These are phyloP conservation scores for Wickerhamiella brachini DNA, from an alignment of 805 yeast genomes.

Conservation along the genomic window DNA sequence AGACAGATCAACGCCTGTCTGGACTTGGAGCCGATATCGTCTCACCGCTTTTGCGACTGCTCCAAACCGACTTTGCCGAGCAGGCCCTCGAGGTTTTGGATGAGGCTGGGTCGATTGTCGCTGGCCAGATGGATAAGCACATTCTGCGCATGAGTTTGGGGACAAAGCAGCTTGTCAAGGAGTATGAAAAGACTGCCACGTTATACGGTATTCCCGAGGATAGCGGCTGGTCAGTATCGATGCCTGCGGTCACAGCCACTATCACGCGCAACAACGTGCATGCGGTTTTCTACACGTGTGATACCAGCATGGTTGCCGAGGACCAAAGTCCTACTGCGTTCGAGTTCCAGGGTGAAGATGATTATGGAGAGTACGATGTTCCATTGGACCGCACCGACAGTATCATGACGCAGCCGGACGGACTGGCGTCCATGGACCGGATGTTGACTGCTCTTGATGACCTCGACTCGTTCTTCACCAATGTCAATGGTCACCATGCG, in stretches of 20 bases:
- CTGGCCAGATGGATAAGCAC: slow-evolving; percentile 81
- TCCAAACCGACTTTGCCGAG: slow-evolving; percentile 75
- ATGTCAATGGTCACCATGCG: slow-evolving; percentile 5
- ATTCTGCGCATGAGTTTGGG: slow-evolving; percentile 87
- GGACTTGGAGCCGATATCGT: slow-evolving; percentile 93
- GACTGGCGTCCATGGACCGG: slow-evolving; percentile 17
- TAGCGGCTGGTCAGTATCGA: slow-evolving; percentile 93
- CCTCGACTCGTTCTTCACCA: slow-evolving; percentile 18
- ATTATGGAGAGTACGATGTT: slow-evolving; percentile 5
- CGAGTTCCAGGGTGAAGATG: slow-evolving; percentile 25
- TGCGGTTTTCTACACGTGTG: slow-evolving; percentile 84
- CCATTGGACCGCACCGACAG: slow-evolving; percentile 4
- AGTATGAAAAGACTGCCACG: slow-evolving; percentile 74
- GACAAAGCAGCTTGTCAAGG: slow-evolving; percentile 59
- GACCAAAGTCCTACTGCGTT: slow-evolving; percentile 22
- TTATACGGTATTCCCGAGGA: slow-evolving; percentile 91
- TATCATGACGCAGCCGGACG: slow-evolving; percentile 4
- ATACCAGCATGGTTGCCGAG: slow-evolving; percentile 16
- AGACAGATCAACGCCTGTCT: slow-evolving; percentile 52
- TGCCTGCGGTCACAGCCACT: slow-evolving; percentile 85
- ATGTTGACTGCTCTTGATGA: slow-evolving; percentile 19
- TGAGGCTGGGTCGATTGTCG: slow-evolving; percentile 71
- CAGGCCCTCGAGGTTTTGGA: slow-evolving; percentile 83
- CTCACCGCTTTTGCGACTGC: slow-evolving; percentile 70
- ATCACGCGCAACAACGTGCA: slow-evolving; percentile 86